Base-by-base conservation (phyloP, 768 basidiomycete genomes). In the Basidioascus undulatus region DNA sequence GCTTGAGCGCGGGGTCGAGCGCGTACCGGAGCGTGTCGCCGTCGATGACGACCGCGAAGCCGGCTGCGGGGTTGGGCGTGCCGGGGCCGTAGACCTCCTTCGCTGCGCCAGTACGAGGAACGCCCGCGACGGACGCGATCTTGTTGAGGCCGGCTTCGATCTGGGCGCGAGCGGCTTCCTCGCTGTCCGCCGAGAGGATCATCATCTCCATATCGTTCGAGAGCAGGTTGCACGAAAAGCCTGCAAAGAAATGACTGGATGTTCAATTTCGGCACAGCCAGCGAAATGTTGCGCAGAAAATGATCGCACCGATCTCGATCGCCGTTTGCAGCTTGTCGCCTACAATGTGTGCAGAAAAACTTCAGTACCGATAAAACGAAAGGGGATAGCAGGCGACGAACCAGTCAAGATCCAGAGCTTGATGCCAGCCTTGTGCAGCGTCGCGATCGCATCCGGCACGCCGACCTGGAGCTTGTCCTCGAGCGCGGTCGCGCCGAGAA, bases 321-420 rank as follows among this genome's bases (percentile, higher is more conserved):
- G 89, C 89, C 1, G 89, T 98, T 57, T 96, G 87, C 1, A 94
- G 65, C 59, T 98, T 98, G 61, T 98, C 89, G 21, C 87, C 81
- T 77, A 3, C 15, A 24, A 42, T 10, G 2, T 9, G 30, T 2
- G 9, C 5, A 27, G 34, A 16, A 40, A 27, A 34, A 32, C 36
- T 13, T 6, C 15, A 5, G 23, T 19, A 18, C 18, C 20, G 10
- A 31, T 19, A 32, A 32, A 41, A 39, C 18, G 8, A 25, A 16
- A 32, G 15, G 19, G 6, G 23, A 13, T 6, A 26, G 28, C 7
- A 30, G 6, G 4, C 11, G 32, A 56, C 61, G 27, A 42, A 77
- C 80, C 86, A 27, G 89, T 96, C 37, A 94, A 61, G 57, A 96
- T 89, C 89, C 89, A 98, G 2, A 98, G 58, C 60, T 94, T 98